phyloP scores from a whole-genome alignment of 2,329 filamentous ascomycete species.

The Xylaria digitata region DNA sequence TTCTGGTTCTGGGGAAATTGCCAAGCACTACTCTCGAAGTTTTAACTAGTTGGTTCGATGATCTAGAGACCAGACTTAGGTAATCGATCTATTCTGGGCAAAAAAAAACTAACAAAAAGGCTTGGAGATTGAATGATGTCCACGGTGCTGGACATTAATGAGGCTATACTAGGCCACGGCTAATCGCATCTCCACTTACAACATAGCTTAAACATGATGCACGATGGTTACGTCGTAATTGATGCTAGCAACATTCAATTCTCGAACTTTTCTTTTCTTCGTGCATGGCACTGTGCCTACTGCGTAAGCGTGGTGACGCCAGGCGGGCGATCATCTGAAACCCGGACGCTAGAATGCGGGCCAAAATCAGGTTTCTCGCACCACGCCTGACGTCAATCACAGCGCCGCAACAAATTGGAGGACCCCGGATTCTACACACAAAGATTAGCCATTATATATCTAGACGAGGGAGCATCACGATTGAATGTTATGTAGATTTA shows the following conservation, averaged over 20 bases:
- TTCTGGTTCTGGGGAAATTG: no score
- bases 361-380: constrained; percentile 38
- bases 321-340: constrained; percentile 31
- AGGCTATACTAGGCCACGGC: not conserved
- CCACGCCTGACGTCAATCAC: constrained; percentile 37
- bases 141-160: not conserved
- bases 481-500: not conserved
- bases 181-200: constrained; percentile 5
- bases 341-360: constrained; percentile 22
- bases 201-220: not conserved
- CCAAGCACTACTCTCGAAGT: not conserved
- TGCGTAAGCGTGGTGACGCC: constrained; percentile 32
- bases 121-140: not conserved
- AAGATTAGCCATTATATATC: constrained; percentile 20
- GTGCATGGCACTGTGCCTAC: not conserved
- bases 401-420: constrained; percentile 25
- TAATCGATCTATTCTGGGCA: not conserved
- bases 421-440: constrained; percentile 13
- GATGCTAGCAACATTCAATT: constrained; percentile 1
- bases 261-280: constrained; percentile 4
- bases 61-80: no score
- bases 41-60: not conserved
- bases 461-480: constrained; percentile 6
- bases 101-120: not conserved
- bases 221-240: constrained; percentile 3